These are phyloP conservation scores for Davidsoniella australis DNA, from an alignment of 2,329 filamentous ascomycete genomes.

Conservation along the genomic window DNA sequence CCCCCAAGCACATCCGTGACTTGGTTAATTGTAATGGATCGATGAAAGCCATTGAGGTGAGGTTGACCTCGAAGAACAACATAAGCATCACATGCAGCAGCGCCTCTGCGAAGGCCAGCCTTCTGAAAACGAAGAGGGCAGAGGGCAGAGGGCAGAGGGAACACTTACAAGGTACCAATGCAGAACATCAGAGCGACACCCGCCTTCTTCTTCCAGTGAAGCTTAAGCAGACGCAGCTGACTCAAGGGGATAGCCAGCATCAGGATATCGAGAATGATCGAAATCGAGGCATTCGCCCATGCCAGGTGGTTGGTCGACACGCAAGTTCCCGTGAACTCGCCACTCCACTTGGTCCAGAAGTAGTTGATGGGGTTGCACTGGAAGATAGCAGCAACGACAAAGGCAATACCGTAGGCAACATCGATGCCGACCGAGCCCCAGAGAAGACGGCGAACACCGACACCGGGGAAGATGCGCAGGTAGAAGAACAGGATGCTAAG, in stretches of 20 bases:
- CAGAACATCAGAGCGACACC: constrained; percentile 28
- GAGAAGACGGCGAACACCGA: constrained; percentile 20
- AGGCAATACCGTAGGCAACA: constrained; percentile 21
- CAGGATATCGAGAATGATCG: constrained; percentile 30
- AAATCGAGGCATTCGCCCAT: constrained; percentile 30
- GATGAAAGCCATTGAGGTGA: no score
- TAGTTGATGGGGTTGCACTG: constrained; percentile 30
- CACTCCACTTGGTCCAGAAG: constrained; percentile 36
- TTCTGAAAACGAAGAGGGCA: no score
- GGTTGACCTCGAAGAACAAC: no score
- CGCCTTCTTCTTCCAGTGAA: constrained; percentile 28
- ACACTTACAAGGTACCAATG: constrained; percentile 23
- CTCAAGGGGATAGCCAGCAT: constrained; percentile 30
- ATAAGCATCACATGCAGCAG: no score
- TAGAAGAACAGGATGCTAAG: constrained; percentile 33
- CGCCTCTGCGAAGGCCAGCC: no score
- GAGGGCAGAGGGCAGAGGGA: no score
- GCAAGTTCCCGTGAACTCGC: constrained; percentile 26
- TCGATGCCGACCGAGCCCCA: constrained; percentile 23
- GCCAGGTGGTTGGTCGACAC: constrained; percentile 26
- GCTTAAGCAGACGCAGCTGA: constrained; percentile 21
- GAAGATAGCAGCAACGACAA: constrained; percentile 25
- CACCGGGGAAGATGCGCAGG: constrained; percentile 29
- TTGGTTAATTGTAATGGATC: no score
- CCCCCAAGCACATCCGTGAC: no score